Base-by-base conservation (phyloP, 2,329 filamentous ascomycete genomes). In the Rutstroemia sp. region DNA sequence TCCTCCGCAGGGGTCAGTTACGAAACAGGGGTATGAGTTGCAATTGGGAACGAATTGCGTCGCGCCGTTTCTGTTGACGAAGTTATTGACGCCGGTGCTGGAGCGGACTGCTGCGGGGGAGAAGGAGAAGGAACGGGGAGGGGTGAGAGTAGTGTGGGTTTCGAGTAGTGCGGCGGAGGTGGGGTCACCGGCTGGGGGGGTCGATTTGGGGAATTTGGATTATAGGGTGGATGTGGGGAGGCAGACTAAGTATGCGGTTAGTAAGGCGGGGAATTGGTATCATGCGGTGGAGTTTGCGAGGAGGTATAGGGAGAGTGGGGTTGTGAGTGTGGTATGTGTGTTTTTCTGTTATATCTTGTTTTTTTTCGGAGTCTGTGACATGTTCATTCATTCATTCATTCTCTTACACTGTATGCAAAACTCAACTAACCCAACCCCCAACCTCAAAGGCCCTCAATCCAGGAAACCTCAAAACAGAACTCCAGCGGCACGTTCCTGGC, bases 11-110 rank as follows among this genome's bases (percentile, higher is more conserved):
- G 64, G 72, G 16, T 63, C 66, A 55, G 66, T 68, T 58, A 69
- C 68, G 5, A 61, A 57, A 47, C 59, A 72, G 59, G 70, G 70
- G 25, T 67, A 70, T 57, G 72, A 75, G 47, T 48, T 71, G 9
- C 69, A 71, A 34, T 54, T 73, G 9, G 72, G 70, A 14, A 71
- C 67, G 3, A 74, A 75, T 56, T 64, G 64, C 44, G 46, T 74
- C 1, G 72, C 64, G 1, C 69, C 70, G 2, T 73, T 69, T 51
- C 60, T 74, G 1, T 71, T 75, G 54, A 72, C 71, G 3, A 70
- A 71, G 38, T 61, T 73, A 0, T 64, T 74, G 2, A 66, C 64
- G 4, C 72, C 72, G 2, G 59, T 70, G 5, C 58, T 74, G 12
- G 57, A 58, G 25, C 57, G 57, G 17, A 72, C n/a, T n/a, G n/a